Conservation (phyloP, 2,329 filamentous ascomycete genomes). For the Leptosphaerulina australis region DNA sequence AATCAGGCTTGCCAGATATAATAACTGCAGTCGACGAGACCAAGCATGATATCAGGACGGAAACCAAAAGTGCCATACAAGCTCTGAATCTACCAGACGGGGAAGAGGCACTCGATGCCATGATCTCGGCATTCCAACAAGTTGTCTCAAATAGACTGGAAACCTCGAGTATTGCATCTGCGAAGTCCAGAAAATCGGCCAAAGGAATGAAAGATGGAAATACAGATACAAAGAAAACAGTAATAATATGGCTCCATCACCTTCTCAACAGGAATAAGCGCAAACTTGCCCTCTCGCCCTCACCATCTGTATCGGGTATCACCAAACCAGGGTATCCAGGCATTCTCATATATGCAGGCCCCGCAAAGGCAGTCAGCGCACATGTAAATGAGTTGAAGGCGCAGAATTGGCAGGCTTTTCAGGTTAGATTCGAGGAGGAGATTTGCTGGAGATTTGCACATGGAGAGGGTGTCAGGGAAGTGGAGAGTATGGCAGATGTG, state of each 20-base stretch:
- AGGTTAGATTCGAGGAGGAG: slow-evolving; percentile 51
- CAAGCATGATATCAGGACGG: slow-evolving; percentile 48
- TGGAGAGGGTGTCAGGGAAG: slow-evolving; percentile 49
- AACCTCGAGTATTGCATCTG: not conserved
- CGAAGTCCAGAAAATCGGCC: not conserved
- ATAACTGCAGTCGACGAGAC: slow-evolving; percentile 44
- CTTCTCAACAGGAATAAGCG: slow-evolving; percentile 55
- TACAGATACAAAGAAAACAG: slow-evolving; percentile 34
- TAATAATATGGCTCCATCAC: slow-evolving; percentile 56
- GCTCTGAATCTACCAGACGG: slow-evolving; percentile 40
- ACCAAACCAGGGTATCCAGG: slow-evolving; percentile 57
- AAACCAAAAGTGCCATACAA: slow-evolving; percentile 37
- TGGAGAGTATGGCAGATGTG: slow-evolving; percentile 54
- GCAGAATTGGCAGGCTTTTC: slow-evolving; percentile 55
- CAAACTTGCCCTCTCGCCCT: slow-evolving; percentile 51
- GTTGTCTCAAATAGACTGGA: slow-evolving; percentile 22
- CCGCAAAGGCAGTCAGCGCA: slow-evolving; percentile 45
- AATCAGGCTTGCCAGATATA: slow-evolving; percentile 46
- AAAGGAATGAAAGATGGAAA: slow-evolving; percentile 19
- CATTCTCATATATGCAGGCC: slow-evolving; percentile 53
- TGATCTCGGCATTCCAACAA: slow-evolving; percentile 49
- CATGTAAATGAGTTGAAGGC: slow-evolving; percentile 52
- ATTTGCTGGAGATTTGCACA: slow-evolving; percentile 50
- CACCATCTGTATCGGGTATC: slow-evolving; percentile 49
- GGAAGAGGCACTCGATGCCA: slow-evolving; percentile 53